phyloP scores from a whole-genome alignment of 805 yeast species.

The Hagleromyces aurorensis region DNA sequence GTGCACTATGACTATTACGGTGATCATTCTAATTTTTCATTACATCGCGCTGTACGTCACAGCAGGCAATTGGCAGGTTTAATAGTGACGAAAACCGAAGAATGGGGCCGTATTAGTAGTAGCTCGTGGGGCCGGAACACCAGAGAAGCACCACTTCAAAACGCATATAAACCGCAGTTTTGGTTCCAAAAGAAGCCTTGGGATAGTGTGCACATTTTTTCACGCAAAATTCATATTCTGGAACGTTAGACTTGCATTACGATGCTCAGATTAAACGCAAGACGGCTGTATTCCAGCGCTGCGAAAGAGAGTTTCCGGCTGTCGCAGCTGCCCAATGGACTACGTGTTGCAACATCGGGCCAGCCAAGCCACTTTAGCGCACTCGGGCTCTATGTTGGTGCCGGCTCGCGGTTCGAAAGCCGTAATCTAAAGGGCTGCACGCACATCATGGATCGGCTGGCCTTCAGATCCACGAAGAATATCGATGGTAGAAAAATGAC shows the following conservation, averaged over 20 bases:
- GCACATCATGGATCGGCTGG: constrained; percentile 78
- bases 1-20: too few relatives aligned
- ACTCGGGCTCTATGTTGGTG: constrained; percentile 79
- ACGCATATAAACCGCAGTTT: too few relatives aligned
- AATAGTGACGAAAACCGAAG: too few relatives aligned
- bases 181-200: too few relatives aligned
- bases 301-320: constrained; percentile 20
- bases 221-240: too few relatives aligned
- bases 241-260: background rate
- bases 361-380: constrained; percentile 90
- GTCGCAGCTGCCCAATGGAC: constrained; percentile 60
- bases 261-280: constrained; percentile 10
- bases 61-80: too few relatives aligned
- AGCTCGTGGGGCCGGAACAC: too few relatives aligned
- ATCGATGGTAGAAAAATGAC: constrained; percentile 62
- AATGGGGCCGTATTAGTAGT: too few relatives aligned
- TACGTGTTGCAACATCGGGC: constrained; percentile 75
- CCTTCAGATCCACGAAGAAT: constrained; percentile 64
- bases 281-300: constrained; percentile 18
- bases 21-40: too few relatives aligned
- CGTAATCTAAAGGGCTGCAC: constrained; percentile 59
- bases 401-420: constrained; percentile 82
- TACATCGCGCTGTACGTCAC: too few relatives aligned
- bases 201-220: too few relatives aligned
- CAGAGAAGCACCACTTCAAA: too few relatives aligned